phyloP scores from a whole-genome alignment of 129 eudicot genomes.

The Chrysanthemum lavandulifolium region DNA sequence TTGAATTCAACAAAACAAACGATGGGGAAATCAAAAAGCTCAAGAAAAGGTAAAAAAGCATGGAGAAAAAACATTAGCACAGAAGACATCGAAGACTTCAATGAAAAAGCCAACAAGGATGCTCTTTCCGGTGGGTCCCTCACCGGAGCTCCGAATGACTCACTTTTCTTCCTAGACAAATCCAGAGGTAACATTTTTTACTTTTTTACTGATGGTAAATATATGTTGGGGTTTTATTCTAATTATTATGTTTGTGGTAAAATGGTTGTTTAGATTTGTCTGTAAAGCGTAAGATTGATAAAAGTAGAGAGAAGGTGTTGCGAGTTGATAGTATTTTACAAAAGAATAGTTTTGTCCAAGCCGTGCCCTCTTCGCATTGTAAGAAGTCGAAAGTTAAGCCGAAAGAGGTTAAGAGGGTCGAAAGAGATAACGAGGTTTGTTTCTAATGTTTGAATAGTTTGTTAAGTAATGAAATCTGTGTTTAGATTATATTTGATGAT shows the following conservation, averaged over 20 bases:
- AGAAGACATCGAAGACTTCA: conserved; percentile 68
- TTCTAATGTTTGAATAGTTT: background rate
- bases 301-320: conserved; percentile 65
- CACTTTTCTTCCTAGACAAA: conserved; percentile 75
- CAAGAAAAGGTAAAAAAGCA: conserved; percentile 80
- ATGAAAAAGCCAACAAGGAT: conserved; percentile 78
- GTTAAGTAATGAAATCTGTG: too few species aligned
- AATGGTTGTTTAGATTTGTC: conserved; percentile 57
- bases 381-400: conserved; percentile 44
- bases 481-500: background rate
- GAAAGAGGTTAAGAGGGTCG: conserved; percentile 36
- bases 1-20: background rate
- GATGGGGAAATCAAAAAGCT: conserved; percentile 74
- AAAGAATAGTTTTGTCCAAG: conserved; percentile 65
- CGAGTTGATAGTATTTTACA: conserved; percentile 68
- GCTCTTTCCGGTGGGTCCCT: conserved; percentile 89
- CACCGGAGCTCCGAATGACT: conserved; percentile 52
- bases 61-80: conserved; percentile 90
- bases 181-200: too few species aligned
- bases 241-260: too few species aligned
- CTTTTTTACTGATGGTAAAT: too few species aligned
- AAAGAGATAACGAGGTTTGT: conserved; percentile 27
- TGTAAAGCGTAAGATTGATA: conserved; percentile 82
- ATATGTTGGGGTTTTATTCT: too few species aligned
- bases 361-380: conserved; percentile 61